Conservation (phyloP, 805 yeast genomes). For the Saturnispora sekii region DNA sequence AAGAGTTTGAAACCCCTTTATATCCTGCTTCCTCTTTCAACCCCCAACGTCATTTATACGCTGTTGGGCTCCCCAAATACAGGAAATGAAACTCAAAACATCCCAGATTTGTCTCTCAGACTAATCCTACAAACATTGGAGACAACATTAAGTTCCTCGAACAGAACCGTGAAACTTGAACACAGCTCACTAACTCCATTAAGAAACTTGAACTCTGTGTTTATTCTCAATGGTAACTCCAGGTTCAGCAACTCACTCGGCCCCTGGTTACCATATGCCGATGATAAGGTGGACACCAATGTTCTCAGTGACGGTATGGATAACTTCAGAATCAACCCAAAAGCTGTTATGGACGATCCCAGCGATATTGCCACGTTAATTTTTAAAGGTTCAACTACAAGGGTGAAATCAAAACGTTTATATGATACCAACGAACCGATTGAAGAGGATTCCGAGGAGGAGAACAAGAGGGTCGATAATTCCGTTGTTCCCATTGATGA, state of each 20-base stretch:
- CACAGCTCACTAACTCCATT: slow-evolving; percentile 29
- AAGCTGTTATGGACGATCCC: slow-evolving; percentile 14
- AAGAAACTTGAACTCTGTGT: slow-evolving; percentile 45
- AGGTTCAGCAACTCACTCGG: slow-evolving; percentile 56
- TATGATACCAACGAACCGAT: slow-evolving; percentile 4
- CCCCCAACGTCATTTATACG: slow-evolving; percentile 25
- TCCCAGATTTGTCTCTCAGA: slow-evolving; percentile 36
- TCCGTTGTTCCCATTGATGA: slow-evolving; percentile 52
- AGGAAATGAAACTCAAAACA: slow-evolving; percentile 12
- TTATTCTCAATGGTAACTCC: slow-evolving; percentile 50
- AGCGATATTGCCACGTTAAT: slow-evolving; percentile 38
- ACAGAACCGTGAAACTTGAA: slow-evolving; percentile 32
- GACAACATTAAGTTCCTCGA: slow-evolving; percentile 18
- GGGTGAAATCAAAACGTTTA: slow-evolving; percentile 18
- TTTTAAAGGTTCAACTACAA: slow-evolving; percentile 54
- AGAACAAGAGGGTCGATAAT: slow-evolving; percentile 5
- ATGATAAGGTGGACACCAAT: slow-evolving; percentile 51
- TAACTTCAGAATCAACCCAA: slow-evolving; percentile 32
- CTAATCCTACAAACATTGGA: slow-evolving; percentile 55
- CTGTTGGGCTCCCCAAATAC: neutral
- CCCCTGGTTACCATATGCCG: slow-evolving; percentile 66
- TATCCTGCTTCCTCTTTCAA: slow-evolving; percentile 55
- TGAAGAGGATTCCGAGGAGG: slow-evolving; percentile 8
- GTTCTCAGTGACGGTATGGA: slow-evolving; percentile 41
- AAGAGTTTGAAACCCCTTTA: slow-evolving; percentile 51